phyloP scores from a whole-genome alignment of 2,329 filamentous ascomycete genomes.

The Colletotrichum chrysophilum region DNA sequence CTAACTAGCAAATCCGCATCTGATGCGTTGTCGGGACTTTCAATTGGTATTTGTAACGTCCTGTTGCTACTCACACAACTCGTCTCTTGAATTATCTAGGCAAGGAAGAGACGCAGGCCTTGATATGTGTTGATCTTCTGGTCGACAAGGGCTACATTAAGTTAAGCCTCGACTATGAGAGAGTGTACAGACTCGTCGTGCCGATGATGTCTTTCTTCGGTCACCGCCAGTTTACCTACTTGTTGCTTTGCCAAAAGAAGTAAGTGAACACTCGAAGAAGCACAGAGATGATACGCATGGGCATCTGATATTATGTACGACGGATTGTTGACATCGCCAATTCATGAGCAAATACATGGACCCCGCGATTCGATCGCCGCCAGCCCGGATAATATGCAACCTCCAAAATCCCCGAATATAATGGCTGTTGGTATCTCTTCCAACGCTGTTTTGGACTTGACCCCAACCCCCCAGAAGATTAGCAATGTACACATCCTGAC shows the following conservation, averaged over 20 bases:
- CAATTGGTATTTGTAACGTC: neutral
- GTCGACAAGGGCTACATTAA: neutral
- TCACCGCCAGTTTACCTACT: rapidly evolving
- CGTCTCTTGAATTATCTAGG: no score
- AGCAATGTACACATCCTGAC: neutral
- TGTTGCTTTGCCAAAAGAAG: neutral
- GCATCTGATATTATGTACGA: neutral
- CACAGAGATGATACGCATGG: neutral
- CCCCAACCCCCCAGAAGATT: neutral
- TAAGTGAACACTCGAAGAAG: rapidly evolving
- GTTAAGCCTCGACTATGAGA: no score
- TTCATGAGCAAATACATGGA: neutral
- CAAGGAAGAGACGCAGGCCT: neutral
- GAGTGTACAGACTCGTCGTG: neutral
- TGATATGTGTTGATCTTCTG: neutral
- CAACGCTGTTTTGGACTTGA: neutral
- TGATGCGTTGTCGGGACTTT: rapidly evolving
- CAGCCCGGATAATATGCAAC: neutral
- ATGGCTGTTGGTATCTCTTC: neutral
- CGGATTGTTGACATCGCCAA: neutral
- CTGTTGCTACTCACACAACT: rapidly evolving
- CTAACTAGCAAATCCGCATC: neutral
- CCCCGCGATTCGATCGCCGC: neutral
- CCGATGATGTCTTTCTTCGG: neutral
- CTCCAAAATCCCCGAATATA: neutral